phyloP scores from a whole-genome alignment of 2,329 filamentous ascomycete species.

The Sphaerulina populicola region DNA sequence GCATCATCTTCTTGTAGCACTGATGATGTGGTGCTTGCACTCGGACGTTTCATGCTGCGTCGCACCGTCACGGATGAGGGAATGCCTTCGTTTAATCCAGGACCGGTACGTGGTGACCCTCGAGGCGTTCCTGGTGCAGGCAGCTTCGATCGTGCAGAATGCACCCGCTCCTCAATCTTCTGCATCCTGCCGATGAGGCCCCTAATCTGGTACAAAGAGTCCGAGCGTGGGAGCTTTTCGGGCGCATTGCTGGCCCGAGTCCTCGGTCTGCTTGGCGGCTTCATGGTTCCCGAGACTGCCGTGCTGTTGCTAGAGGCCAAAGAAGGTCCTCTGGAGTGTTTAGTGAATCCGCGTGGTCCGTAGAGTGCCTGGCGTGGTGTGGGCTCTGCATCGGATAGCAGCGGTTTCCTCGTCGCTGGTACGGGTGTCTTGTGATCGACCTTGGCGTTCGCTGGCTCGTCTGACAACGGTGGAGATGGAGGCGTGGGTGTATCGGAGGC shows the following conservation, averaged over 20 bases:
- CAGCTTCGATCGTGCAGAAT: conserved; percentile 82
- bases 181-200: conserved; percentile 95
- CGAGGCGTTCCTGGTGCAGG: conserved; percentile 74
- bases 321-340: conserved; percentile 53
- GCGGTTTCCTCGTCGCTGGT: conserved; percentile 37
- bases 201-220: conserved; percentile 85
- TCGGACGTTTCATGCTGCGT: conserved; percentile 58
- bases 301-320: conserved; percentile 33
- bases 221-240: conserved; percentile 47
- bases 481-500: conserved; percentile 67
- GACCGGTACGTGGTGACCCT: conserved; percentile 57
- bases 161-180: conserved; percentile 84
- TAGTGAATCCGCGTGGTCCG: conserved; percentile 38
- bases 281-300: conserved; percentile 25
- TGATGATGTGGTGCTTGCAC: conserved; percentile 39
- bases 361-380: conserved; percentile 45
- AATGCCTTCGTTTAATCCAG: conserved; percentile 35
- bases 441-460: conserved; percentile 57
- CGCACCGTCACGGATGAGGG: conserved; percentile 54
- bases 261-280: conserved; percentile 41
- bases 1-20: conserved; percentile 20
- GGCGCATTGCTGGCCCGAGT: conserved; percentile 28
- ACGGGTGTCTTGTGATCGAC: conserved; percentile 36
- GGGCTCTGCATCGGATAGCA: conserved; percentile 44
- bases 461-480: conserved; percentile 88